phyloP scores from a whole-genome alignment of 805 yeast genomes.

The Wickerhamomyces alni region DNA sequence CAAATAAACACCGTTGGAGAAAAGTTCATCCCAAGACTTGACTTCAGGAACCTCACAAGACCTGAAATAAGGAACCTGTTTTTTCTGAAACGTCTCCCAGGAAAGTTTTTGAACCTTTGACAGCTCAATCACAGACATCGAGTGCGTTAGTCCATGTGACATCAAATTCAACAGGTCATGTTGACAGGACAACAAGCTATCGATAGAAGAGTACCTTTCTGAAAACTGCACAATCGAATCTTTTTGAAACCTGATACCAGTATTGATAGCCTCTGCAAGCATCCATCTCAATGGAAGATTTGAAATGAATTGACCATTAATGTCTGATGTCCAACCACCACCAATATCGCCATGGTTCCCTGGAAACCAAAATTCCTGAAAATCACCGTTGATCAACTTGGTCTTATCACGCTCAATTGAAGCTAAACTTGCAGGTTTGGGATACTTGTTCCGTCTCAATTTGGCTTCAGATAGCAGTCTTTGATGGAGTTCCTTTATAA shows the following conservation, averaged over 20 bases:
- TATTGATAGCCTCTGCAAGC: slow-evolving; percentile 42
- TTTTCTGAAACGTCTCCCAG: slow-evolving; percentile 2
- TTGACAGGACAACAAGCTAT: slow-evolving; percentile 39
- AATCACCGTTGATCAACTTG: slow-evolving; percentile 24
- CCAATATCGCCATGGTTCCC: slow-evolving; percentile 70
- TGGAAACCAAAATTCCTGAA: slow-evolving; percentile 58
- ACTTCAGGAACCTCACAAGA: slow-evolving; percentile 10
- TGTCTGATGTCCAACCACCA: slow-evolving; percentile 55
- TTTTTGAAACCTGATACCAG: slow-evolving; percentile 42
- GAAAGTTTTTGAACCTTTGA: slow-evolving; percentile 8
- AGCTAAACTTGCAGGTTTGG: slow-evolving; percentile 4
- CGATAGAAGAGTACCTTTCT: slow-evolving; percentile 30
- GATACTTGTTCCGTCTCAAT: not conserved
- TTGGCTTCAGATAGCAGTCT: slow-evolving; percentile 2
- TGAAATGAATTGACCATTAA: slow-evolving; percentile 37
- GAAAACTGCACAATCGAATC: slow-evolving; percentile 36
- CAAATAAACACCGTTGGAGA: slow-evolving; percentile 12
- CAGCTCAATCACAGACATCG: slow-evolving; percentile 7
- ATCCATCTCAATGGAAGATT: slow-evolving; percentile 59
- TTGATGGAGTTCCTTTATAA: slow-evolving; percentile 12
- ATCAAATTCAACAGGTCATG: slow-evolving; percentile 43
- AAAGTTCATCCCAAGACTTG: slow-evolving; percentile 9
- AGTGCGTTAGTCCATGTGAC: slow-evolving; percentile 11
- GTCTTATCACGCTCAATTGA: slow-evolving; percentile 19
- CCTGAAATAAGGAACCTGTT: slow-evolving; percentile 13